Evolutionary conservation across 345 rosid species (phyloP).

Genomic region (Populus davidiana): DNA sequence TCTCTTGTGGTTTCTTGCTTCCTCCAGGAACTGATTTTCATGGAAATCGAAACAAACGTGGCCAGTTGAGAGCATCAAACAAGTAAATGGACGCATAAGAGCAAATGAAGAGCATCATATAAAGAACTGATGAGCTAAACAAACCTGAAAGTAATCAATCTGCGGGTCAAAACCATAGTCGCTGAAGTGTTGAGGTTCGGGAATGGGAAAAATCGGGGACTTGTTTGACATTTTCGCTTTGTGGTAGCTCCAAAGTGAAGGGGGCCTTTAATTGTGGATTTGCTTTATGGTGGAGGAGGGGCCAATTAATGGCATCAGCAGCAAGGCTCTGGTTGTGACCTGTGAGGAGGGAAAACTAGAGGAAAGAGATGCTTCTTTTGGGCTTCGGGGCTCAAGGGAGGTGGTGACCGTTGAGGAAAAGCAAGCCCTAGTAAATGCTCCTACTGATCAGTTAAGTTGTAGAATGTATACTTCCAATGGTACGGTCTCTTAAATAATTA

Average conservation of each 20-base stretch:
- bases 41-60: not conserved
- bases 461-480: not conserved
- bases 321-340: not conserved
- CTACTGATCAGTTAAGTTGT: not conserved
- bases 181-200: slow-evolving; percentile 65
- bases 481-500: not conserved
- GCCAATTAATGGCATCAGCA: not conserved
- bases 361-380: not conserved
- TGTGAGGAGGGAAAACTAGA: not conserved
- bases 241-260: not conserved
- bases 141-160: slow-evolving; percentile 75
- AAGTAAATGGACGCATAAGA: too few relatives aligned
- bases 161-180: slow-evolving; percentile 93
- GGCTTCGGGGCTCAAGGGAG: slow-evolving; percentile 36
- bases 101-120: not conserved
- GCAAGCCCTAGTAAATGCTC: slow-evolving; percentile 22
- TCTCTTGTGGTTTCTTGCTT: slow-evolving; percentile 67
- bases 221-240: slow-evolving; percentile 46
- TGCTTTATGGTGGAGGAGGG: not conserved
- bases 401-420: slow-evolving; percentile 23
- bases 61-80: not conserved
- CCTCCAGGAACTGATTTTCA: slow-evolving; percentile 55
- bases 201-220: slow-evolving; percentile 64
- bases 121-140: not conserved
- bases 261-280: not conserved